These are phyloP conservation scores for Globisporangium barbulae DNA, from an alignment of 352 stramenopile genomes.

Conservation along the genomic window DNA sequence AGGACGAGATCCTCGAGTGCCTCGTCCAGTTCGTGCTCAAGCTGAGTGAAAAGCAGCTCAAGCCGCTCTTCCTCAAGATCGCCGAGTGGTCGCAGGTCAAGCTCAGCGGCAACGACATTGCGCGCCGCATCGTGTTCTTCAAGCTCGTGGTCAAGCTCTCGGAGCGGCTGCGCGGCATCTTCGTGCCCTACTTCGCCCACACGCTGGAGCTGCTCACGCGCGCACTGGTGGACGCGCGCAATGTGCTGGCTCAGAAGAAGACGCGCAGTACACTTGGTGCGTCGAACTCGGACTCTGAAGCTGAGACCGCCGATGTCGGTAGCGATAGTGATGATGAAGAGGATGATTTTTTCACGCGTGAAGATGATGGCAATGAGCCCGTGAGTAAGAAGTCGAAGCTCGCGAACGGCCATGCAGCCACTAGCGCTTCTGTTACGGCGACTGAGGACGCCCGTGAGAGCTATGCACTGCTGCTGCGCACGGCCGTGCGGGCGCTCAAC, in stretches of 20 bases:
- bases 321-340: slow-evolving; percentile 43
- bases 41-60: slow-evolving; percentile 88
- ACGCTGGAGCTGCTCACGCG: slow-evolving; percentile 58
- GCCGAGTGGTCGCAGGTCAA: slow-evolving; percentile 68
- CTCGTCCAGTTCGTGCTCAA: slow-evolving; percentile 84
- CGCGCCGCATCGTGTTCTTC: slow-evolving; percentile 75
- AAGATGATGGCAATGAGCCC: slow-evolving; percentile 26
- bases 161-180: slow-evolving; percentile 81
- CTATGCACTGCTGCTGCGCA: slow-evolving; percentile 47
- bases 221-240: slow-evolving; percentile 44
- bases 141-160: slow-evolving; percentile 80
- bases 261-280: slow-evolving; percentile 17
- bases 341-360: slow-evolving; percentile 57
- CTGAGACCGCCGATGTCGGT: slow-evolving; percentile 24
- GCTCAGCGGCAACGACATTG: slow-evolving; percentile 33
- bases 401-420: slow-evolving; percentile 15
- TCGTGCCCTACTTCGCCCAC: slow-evolving; percentile 86
- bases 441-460: slow-evolving; percentile 28
- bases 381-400: slow-evolving; percentile 61
- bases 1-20: slow-evolving; percentile 75
- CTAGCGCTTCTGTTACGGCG: slow-evolving; percentile 8
- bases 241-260: slow-evolving; percentile 47
- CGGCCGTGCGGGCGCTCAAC: slow-evolving; percentile 66
- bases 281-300: slow-evolving; percentile 27
- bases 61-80: slow-evolving; percentile 87